Evolutionary conservation across 2,329 filamentous ascomycete genomes (phyloP).

Genomic region (Calycina herbarum): DNA sequence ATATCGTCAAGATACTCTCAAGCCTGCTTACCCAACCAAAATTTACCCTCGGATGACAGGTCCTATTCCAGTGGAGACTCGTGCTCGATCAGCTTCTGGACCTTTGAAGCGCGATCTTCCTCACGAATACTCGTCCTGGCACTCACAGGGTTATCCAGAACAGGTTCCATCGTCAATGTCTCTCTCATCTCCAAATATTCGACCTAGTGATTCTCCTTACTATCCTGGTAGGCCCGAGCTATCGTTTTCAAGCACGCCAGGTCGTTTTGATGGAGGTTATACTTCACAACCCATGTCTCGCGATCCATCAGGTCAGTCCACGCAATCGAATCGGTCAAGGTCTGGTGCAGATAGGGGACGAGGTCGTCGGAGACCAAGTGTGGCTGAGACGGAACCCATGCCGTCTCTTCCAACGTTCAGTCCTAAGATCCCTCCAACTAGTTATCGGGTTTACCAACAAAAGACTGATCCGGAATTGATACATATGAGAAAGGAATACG

Average conservation of each 20-base stretch:
- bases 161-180: slow-evolving; percentile 21
- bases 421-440: slow-evolving; percentile 27
- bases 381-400: slow-evolving; percentile 35
- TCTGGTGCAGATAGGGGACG: not conserved
- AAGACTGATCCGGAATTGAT: not conserved
- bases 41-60: slow-evolving; percentile 31
- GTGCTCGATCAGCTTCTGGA: slow-evolving; percentile 4
- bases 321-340: slow-evolving; percentile 22
- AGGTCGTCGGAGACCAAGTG: slow-evolving; percentile 19
- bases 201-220: slow-evolving; percentile 22
- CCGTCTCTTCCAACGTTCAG: slow-evolving; percentile 31
- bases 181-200: slow-evolving; percentile 25
- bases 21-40: slow-evolving; percentile 16
- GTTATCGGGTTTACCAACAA: slow-evolving; percentile 30
- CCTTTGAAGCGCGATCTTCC: slow-evolving; percentile 18
- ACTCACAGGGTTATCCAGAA: slow-evolving; percentile 24
- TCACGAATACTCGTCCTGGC: slow-evolving; percentile 22
- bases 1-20: not conserved
- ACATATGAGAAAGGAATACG: not conserved
- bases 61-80: slow-evolving; percentile 27
- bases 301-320: slow-evolving; percentile 45
- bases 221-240: slow-evolving; percentile 42
- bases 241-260: slow-evolving; percentile 40
- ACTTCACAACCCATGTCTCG: slow-evolving; percentile 53
- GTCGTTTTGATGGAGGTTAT: slow-evolving; percentile 41